Conservation (phyloP, 78 protist species). For the Dictyostelium intermedium region DNA sequence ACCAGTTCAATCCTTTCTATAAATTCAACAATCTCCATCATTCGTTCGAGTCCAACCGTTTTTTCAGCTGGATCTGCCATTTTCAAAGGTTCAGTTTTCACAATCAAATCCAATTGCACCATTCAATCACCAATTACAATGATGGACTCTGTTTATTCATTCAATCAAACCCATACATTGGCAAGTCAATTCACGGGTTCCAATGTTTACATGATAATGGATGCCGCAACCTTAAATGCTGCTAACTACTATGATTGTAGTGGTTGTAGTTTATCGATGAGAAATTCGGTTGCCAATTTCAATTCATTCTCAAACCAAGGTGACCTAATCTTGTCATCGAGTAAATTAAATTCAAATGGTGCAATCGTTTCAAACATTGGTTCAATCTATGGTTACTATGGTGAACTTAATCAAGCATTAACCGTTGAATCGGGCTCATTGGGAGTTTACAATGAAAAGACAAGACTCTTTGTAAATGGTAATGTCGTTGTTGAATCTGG, state of each 20-base stretch:
- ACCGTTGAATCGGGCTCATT: not conserved
- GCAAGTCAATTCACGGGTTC: not conserved
- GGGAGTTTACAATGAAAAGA: not conserved
- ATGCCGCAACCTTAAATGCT: not conserved
- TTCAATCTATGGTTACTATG: not conserved
- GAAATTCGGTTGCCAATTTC: not conserved
- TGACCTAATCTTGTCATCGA: not conserved
- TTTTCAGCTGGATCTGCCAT: not conserved
- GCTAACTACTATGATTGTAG: not conserved
- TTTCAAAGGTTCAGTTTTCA: not conserved
- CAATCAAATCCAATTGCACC: not conserved
- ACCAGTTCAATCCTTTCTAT: not conserved
- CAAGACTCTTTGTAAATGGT: not conserved
- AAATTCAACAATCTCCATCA: not conserved
- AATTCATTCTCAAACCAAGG: not conserved
- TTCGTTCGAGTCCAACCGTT: not conserved
- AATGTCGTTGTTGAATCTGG: not conserved
- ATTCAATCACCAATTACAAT: not conserved
- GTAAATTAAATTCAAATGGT: not conserved
- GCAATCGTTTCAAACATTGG: not conserved
- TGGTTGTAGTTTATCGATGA: not conserved
- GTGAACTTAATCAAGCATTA: not conserved
- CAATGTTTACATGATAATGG: not conserved
- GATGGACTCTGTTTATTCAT: not conserved
- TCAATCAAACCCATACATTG: not conserved